phyloP scores from a whole-genome alignment of 805 yeast species.

The Pachysolen tannophilus region DNA sequence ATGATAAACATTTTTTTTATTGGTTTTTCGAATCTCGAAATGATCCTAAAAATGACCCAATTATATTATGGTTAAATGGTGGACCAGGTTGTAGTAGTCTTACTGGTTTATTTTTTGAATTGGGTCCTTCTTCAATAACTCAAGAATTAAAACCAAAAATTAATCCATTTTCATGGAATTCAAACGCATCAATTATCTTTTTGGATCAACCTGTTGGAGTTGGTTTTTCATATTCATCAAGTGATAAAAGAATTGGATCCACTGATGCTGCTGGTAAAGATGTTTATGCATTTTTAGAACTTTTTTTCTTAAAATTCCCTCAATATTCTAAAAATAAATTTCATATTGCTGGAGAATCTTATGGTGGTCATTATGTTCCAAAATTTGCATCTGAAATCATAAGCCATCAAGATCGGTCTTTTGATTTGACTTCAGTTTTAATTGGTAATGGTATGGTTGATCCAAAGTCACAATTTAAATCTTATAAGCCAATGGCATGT shows the following conservation, averaged over 20 bases:
- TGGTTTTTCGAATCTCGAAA: conserved; percentile 85
- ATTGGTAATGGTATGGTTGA: conserved; percentile 92
- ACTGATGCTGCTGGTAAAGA: conserved; percentile 71
- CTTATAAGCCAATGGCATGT: conserved; percentile 91
- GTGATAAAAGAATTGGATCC: conserved; percentile 42
- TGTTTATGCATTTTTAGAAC: conserved; percentile 68
- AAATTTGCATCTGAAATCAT: conserved; percentile 77
- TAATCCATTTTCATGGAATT: conserved; percentile 81
- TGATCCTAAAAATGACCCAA: conserved; percentile 77
- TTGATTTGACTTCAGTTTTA: conserved; percentile 66
- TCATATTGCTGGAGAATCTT: conserved; percentile 91
- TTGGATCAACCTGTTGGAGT: conserved; percentile 86
- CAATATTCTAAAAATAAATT: conserved; percentile 46
- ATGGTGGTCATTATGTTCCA: conserved; percentile 93
- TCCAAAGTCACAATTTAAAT: conserved; percentile 67
- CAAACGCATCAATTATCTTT: conserved; percentile 76
- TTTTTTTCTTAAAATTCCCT: conserved; percentile 69
- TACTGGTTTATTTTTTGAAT: conserved; percentile 80
- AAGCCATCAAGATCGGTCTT: conserved; percentile 44
- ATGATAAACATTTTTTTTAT: conserved; percentile 78
- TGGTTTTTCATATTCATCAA: conserved; percentile 67
- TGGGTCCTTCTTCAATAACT: conserved; percentile 74
- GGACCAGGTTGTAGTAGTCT: conserved; percentile 93
- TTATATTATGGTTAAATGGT: conserved; percentile 86
- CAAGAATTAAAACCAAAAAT: conserved; percentile 51